Percentiles rank a stretch among this genome's conserved stretches.
phyloP scores from a whole-genome alignment of 1,139 yeast species.

The Magnusiomyces sp. region DNA sequence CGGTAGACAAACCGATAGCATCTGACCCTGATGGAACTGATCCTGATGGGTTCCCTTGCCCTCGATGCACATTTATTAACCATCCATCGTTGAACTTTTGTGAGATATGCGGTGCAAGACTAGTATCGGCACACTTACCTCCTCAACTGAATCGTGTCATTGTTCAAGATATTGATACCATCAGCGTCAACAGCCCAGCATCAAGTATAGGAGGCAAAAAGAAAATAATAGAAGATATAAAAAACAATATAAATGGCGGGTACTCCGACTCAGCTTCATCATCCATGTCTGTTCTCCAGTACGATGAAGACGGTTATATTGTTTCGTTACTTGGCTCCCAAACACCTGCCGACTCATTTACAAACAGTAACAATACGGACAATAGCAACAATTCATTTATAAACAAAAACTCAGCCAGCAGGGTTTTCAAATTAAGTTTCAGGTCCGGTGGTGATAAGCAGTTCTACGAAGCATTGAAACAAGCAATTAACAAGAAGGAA shows the following conservation, averaged over 20 bases:
- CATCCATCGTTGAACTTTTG: conserved; percentile 72
- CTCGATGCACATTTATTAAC: conserved; percentile 76
- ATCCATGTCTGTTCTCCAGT: conserved; percentile 9
- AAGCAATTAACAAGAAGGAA: conserved; percentile 20
- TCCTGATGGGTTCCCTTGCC: conserved; percentile 46
- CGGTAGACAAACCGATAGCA: neutral
- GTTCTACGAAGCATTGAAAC: conserved; percentile 26
- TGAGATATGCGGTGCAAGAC: conserved; percentile 75
- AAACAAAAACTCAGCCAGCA: conserved; percentile 1
- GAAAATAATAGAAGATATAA: neutral
- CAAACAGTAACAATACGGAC: conserved; percentile 5
- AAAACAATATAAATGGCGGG: neutral
- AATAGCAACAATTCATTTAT: too few relatives aligned
- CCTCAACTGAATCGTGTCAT: conserved; percentile 18
- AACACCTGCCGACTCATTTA: conserved; percentile 13
- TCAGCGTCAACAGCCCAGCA: neutral
- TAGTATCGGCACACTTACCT: conserved; percentile 33
- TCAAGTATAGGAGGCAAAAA: neutral
- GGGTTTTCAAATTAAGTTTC: conserved; percentile 27
- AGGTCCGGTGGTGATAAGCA: conserved; percentile 30
- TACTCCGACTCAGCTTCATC: too few relatives aligned
- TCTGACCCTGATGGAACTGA: neutral
- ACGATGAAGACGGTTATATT: conserved; percentile 19
- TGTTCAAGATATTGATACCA: neutral
- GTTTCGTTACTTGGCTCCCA: conserved; percentile 23